A percentile compares a stretch with the other conserved stretches of the same genome.
phyloP scores from a whole-genome alignment of 805 yeast genomes.

The Candida jianshihensis region DNA sequence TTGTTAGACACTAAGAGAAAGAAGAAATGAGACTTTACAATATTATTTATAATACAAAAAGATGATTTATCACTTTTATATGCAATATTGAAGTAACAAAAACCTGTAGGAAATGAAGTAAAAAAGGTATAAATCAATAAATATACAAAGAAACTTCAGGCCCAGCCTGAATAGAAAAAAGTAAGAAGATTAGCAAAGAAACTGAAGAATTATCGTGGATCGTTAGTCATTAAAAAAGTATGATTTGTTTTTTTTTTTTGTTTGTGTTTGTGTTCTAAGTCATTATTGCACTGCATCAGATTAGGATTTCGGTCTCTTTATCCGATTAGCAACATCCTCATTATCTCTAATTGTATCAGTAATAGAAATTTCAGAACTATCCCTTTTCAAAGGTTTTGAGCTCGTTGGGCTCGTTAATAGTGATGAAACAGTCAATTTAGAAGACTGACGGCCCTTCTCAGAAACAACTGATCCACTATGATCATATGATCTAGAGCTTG shows the following conservation, averaged over 20 bases:
- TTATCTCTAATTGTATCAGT: no score
- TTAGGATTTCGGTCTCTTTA: slow-evolving; percentile 3
- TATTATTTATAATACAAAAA: no score
- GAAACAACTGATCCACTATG: not conserved
- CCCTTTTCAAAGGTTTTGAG: slow-evolving; percentile 2
- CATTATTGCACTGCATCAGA: no score
- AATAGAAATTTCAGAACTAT: slow-evolving; percentile 1
- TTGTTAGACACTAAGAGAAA: slow-evolving; percentile 19
- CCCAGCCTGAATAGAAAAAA: no score
- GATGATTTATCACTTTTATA: not conserved
- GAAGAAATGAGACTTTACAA: slow-evolving; percentile 2
- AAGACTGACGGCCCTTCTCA: not conserved
- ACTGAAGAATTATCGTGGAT: no score
- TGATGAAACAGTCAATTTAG: slow-evolving; percentile 15
- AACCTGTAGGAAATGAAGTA: not conserved
- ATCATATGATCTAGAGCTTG: not conserved
- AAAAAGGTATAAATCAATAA: no score
- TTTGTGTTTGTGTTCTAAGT: no score
- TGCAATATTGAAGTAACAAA: no score
- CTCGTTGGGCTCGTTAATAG: slow-evolving; percentile 13
- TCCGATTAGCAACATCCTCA: slow-evolving; percentile 1
- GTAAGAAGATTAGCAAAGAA: no score
- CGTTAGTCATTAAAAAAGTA: no score
- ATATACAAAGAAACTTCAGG: not conserved
- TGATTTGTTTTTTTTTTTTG: no score